A percentile compares a stretch with the other conserved stretches of the same genome.
Evolutionary conservation across 169 alveolate genomes (phyloP).

Genomic region (Plasmodium coatneyi): DNA sequence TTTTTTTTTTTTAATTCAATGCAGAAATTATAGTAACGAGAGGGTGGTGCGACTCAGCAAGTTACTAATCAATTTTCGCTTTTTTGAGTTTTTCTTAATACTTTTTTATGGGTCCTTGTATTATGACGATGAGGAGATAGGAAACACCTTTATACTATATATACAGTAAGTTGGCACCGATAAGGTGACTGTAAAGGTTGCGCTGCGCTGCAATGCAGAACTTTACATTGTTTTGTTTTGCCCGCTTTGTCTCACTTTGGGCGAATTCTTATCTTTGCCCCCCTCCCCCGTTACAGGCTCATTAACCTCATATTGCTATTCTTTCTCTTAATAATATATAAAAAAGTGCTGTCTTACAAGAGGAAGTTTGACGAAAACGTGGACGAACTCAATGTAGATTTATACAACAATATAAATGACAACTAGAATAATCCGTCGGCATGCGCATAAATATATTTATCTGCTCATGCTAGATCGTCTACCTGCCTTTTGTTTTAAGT

Average conservation of each 20-base stretch:
- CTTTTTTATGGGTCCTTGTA: constrained; percentile 73
- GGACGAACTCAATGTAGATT: constrained; percentile 53
- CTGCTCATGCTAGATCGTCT: not conserved
- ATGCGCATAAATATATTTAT: not conserved
- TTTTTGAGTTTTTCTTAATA: constrained; percentile 70
- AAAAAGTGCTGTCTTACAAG: constrained; percentile 58
- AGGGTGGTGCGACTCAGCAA: constrained; percentile 72
- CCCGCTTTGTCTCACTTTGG: not conserved
- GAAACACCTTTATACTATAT: constrained; percentile 44
- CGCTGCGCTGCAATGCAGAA: not conserved
- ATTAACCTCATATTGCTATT: constrained; percentile 59
- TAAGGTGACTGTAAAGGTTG: not conserved
- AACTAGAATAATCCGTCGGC: not conserved
- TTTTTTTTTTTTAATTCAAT: too few relatives aligned
- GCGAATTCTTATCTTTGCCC: not conserved
- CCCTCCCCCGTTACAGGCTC: constrained; percentile 5
- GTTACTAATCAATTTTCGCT: constrained; percentile 62
- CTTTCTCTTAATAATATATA: constrained; percentile 46
- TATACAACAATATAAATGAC: constrained; percentile 62
- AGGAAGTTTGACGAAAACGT: constrained; percentile 51
- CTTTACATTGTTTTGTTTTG: not conserved
- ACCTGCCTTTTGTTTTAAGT: not conserved
- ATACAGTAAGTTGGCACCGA: constrained; percentile 30
- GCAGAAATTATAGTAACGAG: constrained; percentile 68
- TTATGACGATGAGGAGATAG: constrained; percentile 72